Percentiles rank a stretch among this genome's conserved stretches.
Conservation (phyloP, 352 stramenopile genomes). For the Phytophthora capsici region DNA sequence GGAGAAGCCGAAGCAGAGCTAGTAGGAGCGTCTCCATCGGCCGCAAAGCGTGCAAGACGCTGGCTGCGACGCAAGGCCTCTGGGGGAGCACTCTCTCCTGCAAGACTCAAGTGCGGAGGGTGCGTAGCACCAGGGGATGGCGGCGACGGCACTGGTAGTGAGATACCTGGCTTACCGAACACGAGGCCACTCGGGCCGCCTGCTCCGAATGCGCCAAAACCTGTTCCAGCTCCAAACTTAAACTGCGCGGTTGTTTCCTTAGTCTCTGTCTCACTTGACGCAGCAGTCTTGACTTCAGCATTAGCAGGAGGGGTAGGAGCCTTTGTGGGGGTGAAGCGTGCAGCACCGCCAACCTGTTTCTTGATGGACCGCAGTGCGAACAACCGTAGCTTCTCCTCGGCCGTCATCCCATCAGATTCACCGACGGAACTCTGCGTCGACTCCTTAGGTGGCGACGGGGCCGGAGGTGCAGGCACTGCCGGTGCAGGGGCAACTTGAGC, state of each 20-base stretch:
- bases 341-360: conserved; percentile 51
- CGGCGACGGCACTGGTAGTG: conserved; percentile 67
- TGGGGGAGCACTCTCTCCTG: conserved; percentile 28
- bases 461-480: conserved; percentile 16
- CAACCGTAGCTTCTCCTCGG: conserved; percentile 68
- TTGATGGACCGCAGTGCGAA: conserved; percentile 77
- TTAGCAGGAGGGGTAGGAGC: conserved; percentile 8
- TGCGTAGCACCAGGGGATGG: conserved; percentile 40
- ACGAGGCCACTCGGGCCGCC: conserved; percentile 63
- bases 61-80: conserved; percentile 56
- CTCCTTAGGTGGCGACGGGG: conserved; percentile 18
- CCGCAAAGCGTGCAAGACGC: conserved; percentile 54
- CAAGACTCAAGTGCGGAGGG: conserved; percentile 28
- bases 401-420: conserved; percentile 36
- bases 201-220: conserved; percentile 57
- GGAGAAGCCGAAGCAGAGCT: conserved; percentile 4
- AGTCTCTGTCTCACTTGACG: conserved; percentile 20
- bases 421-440: conserved; percentile 5
- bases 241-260: conserved; percentile 40
- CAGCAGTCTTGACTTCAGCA: conserved; percentile 27
- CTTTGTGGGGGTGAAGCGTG: conserved; percentile 41
- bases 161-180: conserved; percentile 82
- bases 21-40: conserved; percentile 23
- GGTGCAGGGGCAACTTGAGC: conserved; percentile 17
- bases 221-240: conserved; percentile 35